These are phyloP conservation scores for Dothidotthia symphoricarpi DNA, from an alignment of 2,329 filamentous ascomycete species.

Conservation along the genomic window DNA sequence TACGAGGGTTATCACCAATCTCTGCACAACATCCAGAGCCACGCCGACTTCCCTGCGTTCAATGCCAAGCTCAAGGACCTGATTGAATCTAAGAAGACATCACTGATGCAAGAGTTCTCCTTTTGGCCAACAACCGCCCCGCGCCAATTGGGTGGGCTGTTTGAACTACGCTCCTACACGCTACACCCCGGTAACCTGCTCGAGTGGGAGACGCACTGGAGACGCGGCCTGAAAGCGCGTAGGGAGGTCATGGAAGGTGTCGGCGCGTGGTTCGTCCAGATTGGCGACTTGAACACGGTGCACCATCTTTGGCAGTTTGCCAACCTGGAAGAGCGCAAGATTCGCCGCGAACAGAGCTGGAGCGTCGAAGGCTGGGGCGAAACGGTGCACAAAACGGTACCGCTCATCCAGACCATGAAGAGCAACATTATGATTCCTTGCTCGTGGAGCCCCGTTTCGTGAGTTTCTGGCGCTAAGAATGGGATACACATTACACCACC, in stretches of 20 bases:
- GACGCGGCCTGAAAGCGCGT: slow-evolving; percentile 83
- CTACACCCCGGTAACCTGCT: slow-evolving; percentile 92
- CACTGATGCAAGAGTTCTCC: slow-evolving; percentile 98
- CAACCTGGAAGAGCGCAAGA: slow-evolving; percentile 88
- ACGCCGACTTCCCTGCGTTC: slow-evolving; percentile 81
- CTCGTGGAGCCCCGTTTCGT: slow-evolving; percentile 93
- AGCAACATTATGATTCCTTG: slow-evolving; percentile 89
- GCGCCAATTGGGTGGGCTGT: slow-evolving; percentile 84
- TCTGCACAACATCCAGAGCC: slow-evolving; percentile 75
- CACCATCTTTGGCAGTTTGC: slow-evolving; percentile 99
- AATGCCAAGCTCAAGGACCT: slow-evolving; percentile 81
- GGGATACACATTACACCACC: background rate
- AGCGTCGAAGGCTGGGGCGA: slow-evolving; percentile 92
- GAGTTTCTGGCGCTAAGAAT: slow-evolving; percentile 20
- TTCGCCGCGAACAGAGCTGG: slow-evolving; percentile 92
- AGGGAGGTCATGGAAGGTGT: slow-evolving; percentile 98
- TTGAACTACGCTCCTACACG: slow-evolving; percentile 95
- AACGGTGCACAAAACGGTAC: slow-evolving; percentile 97
- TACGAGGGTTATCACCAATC: slow-evolving; percentile 96
- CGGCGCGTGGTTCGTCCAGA: slow-evolving; percentile 97
- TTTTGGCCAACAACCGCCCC: slow-evolving; percentile 98
- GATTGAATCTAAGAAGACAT: slow-evolving; percentile 80
- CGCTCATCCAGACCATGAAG: slow-evolving; percentile 95
- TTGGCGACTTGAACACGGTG: slow-evolving; percentile 95
- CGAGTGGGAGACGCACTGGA: slow-evolving; percentile 99